These are phyloP conservation scores for Metarhizium robertsii DNA, from an alignment of 2,329 filamentous ascomycete genomes.

Conservation along the genomic window DNA sequence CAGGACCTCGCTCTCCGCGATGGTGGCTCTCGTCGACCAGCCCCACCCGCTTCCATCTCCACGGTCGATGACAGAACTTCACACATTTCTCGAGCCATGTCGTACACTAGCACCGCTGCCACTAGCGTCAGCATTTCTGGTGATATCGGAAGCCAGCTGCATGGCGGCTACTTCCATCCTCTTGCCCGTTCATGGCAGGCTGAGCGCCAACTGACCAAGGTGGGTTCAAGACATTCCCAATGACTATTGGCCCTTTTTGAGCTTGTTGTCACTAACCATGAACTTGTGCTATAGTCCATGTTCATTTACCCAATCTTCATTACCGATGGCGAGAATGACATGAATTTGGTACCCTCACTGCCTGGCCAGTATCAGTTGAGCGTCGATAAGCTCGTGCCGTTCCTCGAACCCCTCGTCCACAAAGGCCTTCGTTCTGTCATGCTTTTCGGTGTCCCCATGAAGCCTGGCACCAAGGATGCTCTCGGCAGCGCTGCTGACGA, in stretches of 20 bases:
- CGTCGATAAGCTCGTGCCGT: conserved; percentile 74
- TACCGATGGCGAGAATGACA: conserved; percentile 88
- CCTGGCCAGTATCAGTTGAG: conserved; percentile 86
- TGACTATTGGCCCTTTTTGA: too few species aligned
- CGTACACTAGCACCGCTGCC: conserved; percentile 56
- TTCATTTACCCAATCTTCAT: conserved; percentile 97
- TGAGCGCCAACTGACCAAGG: conserved; percentile 78
- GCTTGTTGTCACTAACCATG: background rate
- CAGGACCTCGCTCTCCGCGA: conserved; percentile 56
- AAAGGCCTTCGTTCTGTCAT: conserved; percentile 92
- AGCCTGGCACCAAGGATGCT: conserved; percentile 74
- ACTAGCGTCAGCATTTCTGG: conserved; percentile 62
- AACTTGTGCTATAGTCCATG: conserved; percentile 61
- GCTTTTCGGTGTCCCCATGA: conserved; percentile 86
- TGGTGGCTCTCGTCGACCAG: conserved; percentile 34
- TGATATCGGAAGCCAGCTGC: conserved; percentile 75
- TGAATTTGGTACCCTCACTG: conserved; percentile 80
- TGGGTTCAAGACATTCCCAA: conserved; percentile 18
- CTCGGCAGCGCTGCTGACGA: conserved; percentile 90
- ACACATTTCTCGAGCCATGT: conserved; percentile 54
- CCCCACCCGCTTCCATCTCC: conserved; percentile 37
- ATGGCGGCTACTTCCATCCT: conserved; percentile 75
- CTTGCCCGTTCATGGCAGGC: conserved; percentile 74
- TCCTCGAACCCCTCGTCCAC: conserved; percentile 75
- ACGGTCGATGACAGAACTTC: conserved; percentile 52